These are phyloP conservation scores for Lasiosphaeria hispida DNA, from an alignment of 495 filamentous ascomycete genomes.

Conservation along the genomic window DNA sequence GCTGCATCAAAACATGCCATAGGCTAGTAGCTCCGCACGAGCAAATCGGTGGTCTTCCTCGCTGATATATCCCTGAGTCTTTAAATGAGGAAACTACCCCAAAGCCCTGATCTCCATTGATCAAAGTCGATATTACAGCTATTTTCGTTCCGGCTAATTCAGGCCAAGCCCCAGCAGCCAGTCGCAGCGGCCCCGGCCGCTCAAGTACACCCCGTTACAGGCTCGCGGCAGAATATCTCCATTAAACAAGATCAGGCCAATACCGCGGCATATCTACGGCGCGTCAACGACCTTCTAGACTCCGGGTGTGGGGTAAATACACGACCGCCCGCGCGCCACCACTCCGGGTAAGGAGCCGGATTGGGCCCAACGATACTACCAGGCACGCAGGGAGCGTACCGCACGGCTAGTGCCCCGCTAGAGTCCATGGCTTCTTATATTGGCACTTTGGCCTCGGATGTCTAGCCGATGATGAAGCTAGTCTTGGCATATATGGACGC, in stretches of 20 bases:
- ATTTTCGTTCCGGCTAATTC: background rate
- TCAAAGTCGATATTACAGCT: background rate
- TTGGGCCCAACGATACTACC: background rate
- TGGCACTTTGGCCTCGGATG: background rate
- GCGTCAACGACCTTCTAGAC: background rate
- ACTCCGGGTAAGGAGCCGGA: constrained; percentile 3
- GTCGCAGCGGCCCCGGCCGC: background rate
- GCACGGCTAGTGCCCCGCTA: too few relatives aligned
- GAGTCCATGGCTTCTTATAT: background rate
- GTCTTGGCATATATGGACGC: constrained; percentile 2
- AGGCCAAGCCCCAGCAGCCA: background rate
- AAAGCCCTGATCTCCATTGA: background rate
- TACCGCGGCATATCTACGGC: background rate
- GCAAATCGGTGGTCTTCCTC: constrained; percentile 1
- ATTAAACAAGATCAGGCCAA: background rate
- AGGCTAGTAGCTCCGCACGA: background rate
- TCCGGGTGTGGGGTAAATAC: constrained; percentile 1
- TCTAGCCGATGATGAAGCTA: constrained; percentile 3
- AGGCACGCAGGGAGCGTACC: too few relatives aligned
- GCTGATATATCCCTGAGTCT: background rate
- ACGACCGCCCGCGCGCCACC: background rate
- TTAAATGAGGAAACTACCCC: background rate
- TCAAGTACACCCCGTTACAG: background rate
- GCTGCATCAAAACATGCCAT: too few relatives aligned
- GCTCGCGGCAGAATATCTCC: background rate